phyloP scores from a whole-genome alignment of 2,329 filamentous ascomycete genomes.

The Emmonsiellopsis sp. region DNA sequence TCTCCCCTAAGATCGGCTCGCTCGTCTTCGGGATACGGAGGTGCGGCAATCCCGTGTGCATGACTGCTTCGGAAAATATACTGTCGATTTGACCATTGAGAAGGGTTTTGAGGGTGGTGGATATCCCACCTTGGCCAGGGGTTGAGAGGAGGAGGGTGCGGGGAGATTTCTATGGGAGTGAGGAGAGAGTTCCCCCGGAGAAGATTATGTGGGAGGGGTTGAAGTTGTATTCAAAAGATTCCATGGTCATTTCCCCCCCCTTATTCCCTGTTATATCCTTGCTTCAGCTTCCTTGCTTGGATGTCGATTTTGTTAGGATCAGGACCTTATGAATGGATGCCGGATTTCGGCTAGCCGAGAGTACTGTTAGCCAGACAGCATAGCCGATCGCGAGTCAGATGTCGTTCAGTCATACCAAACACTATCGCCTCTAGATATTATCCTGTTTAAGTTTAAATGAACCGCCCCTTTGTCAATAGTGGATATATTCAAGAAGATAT shows the following conservation, averaged over 20 bases:
- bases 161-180: slow-evolving; percentile 35
- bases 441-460: too few relatives aligned
- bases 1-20: slow-evolving; percentile 57
- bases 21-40: slow-evolving; percentile 55
- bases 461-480: too few relatives aligned
- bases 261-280: background rate
- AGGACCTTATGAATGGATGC: too few relatives aligned
- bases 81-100: slow-evolving; percentile 42
- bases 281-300: too few relatives aligned
- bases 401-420: too few relatives aligned
- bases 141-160: slow-evolving; percentile 51
- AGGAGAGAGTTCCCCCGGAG: slow-evolving; percentile 45
- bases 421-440: too few relatives aligned
- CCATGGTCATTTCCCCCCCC: slow-evolving; percentile 28
- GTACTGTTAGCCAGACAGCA: too few relatives aligned
- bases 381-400: too few relatives aligned
- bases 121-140: slow-evolving; percentile 42
- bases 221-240: slow-evolving; percentile 48
- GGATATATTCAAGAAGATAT: too few relatives aligned
- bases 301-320: too few relatives aligned
- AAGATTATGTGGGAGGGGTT: slow-evolving; percentile 49
- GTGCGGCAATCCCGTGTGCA: slow-evolving; percentile 54
- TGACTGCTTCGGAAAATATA: slow-evolving; percentile 48
- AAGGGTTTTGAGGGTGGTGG: slow-evolving; percentile 36
- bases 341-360: too few relatives aligned